Percentiles rank a stretch among this genome's conserved stretches.
Evolutionary conservation across 2,329 filamentous ascomycete species (phyloP).

Genomic region (Xylariaceae sp.): DNA sequence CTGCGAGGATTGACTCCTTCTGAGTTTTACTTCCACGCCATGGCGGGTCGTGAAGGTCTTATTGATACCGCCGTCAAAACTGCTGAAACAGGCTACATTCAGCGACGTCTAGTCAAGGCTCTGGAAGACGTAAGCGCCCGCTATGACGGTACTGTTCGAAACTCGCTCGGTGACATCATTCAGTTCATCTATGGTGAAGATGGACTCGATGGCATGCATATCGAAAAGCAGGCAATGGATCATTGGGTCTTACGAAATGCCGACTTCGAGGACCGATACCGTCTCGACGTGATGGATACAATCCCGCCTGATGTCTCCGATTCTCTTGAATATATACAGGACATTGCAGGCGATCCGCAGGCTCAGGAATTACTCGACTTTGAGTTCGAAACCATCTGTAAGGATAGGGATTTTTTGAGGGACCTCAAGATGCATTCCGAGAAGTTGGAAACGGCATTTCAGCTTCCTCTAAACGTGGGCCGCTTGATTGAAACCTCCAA

Average conservation of each 20-base stretch:
- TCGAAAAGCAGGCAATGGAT: constrained; percentile 91
- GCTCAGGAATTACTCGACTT: constrained; percentile 86
- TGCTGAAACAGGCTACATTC: constrained; percentile 98
- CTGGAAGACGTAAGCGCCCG: constrained; percentile 97
- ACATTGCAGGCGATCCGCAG: constrained; percentile 85
- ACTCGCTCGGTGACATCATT: constrained; percentile 93
- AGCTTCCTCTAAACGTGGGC: constrained; percentile 88
- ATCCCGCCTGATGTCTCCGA: constrained; percentile 65
- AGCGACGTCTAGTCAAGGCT: constrained; percentile 96
- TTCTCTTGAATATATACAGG: constrained; percentile 82
- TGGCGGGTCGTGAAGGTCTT: constrained; percentile 99
- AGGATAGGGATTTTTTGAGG: constrained; percentile 79
- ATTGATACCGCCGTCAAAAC: constrained; percentile 99
- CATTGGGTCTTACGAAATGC: constrained; percentile 80
- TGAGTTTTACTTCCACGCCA: constrained; percentile 99
- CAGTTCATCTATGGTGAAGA: constrained; percentile 99
- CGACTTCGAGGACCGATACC: constrained; percentile 81
- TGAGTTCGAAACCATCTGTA: constrained; percentile 80
- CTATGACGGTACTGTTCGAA: constrained; percentile 96
- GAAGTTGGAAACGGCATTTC: constrained; percentile 84
- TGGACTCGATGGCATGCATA: constrained; percentile 89
- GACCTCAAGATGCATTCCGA: constrained; percentile 64
- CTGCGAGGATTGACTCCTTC: constrained; percentile 92
- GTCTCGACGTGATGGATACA: constrained; percentile 82
- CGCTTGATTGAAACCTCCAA: constrained; percentile 91